Percentiles rank a stretch among this genome's conserved stretches.
phyloP scores from a whole-genome alignment of 208 protist genomes.

The Kentomonas sorsogonicus region DNA sequence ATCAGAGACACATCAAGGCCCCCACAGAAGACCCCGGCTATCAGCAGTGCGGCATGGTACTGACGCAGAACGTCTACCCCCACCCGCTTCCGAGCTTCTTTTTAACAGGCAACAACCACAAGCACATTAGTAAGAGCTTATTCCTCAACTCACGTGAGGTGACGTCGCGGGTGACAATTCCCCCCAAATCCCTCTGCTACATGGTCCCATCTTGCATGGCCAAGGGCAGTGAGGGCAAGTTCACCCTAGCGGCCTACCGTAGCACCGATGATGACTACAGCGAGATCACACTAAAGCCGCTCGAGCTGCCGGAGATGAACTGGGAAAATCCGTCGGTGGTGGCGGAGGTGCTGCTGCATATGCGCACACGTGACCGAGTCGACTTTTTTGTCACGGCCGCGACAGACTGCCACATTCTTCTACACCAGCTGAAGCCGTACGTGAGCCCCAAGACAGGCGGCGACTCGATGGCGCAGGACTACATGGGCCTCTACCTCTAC shows the following conservation, averaged over 20 bases:
- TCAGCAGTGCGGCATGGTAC: constrained; percentile 62
- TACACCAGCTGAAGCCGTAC: constrained; percentile 41
- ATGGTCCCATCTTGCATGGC: constrained; percentile 39
- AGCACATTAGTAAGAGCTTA: constrained; percentile 61
- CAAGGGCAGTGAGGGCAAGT: constrained; percentile 24
- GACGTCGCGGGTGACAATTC: constrained; percentile 29
- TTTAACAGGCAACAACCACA: constrained; percentile 77
- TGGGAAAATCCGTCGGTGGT: constrained; percentile 30
- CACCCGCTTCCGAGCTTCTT: constrained; percentile 49
- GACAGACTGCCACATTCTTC: constrained; percentile 47
- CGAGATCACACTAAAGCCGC: constrained; percentile 29
- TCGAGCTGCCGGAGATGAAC: constrained; percentile 34
- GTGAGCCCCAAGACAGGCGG: constrained; percentile 25
- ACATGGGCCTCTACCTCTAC: constrained; percentile 51
- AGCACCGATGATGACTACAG: constrained; percentile 23
- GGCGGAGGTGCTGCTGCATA: constrained; percentile 27
- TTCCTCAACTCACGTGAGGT: constrained; percentile 55
- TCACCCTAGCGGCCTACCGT: constrained; percentile 35
- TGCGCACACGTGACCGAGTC: constrained; percentile 40
- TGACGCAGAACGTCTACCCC: constrained; percentile 35
- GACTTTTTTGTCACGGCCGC: constrained; percentile 49
- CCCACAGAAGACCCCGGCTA: constrained; percentile 37
- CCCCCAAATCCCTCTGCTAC: constrained; percentile 45
- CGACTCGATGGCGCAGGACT: constrained; percentile 52
- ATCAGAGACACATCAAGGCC: constrained; percentile 50